Percentiles rank a stretch among this genome's conserved stretches.
Conservation (phyloP, 352 stramenopile genomes). For the Globisporangium paroecandrum region DNA sequence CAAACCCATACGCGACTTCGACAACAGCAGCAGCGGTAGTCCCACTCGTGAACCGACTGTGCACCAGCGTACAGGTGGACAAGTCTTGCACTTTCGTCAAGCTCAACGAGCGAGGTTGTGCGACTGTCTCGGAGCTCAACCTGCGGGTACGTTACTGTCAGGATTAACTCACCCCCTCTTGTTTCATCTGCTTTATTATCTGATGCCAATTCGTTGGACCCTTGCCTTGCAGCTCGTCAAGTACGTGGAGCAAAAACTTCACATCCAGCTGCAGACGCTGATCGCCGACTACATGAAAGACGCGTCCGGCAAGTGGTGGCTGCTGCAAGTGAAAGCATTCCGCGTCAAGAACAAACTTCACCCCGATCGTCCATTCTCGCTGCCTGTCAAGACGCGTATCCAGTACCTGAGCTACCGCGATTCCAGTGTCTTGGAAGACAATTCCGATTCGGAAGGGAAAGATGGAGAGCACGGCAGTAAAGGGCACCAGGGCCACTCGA, state of each 20-base stretch:
- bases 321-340: constrained; percentile 79
- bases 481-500: constrained; percentile 7
- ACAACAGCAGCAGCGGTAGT: constrained; percentile 11
- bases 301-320: constrained; percentile 60
- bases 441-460: constrained; percentile 49
- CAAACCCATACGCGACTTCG: constrained; percentile 11
- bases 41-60: constrained; percentile 49
- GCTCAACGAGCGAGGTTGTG: constrained; percentile 67
- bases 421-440: constrained; percentile 59
- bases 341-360: constrained; percentile 40
- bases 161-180: not conserved
- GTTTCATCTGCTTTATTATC: not conserved
- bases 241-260: constrained; percentile 63
- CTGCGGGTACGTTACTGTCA: constrained; percentile 32
- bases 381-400: constrained; percentile 39
- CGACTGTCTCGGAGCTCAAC: constrained; percentile 65
- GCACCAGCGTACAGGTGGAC: constrained; percentile 60
- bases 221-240: constrained; percentile 50
- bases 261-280: constrained; percentile 58
- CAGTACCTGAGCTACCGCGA: constrained; percentile 66
- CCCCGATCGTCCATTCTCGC: constrained; percentile 32
- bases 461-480: constrained; percentile 14
- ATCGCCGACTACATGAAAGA: constrained; percentile 78
- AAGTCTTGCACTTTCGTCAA: constrained; percentile 79
- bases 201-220: not conserved